Evolutionary conservation across 352 stramenopile species (phyloP).

Genomic region (Phytophthora sansomeana): DNA sequence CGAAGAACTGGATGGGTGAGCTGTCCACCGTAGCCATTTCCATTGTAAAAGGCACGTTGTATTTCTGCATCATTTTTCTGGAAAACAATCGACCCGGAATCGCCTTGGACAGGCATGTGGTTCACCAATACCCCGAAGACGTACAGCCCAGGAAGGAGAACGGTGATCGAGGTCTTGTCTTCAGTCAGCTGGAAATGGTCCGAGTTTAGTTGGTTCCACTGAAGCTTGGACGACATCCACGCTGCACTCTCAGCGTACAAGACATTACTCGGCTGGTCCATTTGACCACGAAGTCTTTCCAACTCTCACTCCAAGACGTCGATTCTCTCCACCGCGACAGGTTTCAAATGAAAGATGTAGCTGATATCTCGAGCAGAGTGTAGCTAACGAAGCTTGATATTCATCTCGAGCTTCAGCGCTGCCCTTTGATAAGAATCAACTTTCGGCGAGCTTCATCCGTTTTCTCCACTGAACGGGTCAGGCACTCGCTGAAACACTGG

Average conservation of each 20-base stretch:
- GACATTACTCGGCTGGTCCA: not conserved
- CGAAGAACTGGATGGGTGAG: not conserved
- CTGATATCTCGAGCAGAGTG: constrained; percentile 14
- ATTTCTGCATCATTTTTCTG: not conserved
- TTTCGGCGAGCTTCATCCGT: no score
- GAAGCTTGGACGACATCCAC: not conserved
- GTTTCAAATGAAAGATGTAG: constrained; percentile 22
- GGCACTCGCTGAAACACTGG: no score
- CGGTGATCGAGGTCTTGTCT: not conserved
- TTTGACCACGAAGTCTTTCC: not conserved
- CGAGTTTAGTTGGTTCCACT: not conserved
- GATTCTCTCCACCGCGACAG: constrained; percentile 24
- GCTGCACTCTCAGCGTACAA: not conserved
- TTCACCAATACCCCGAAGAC: not conserved
- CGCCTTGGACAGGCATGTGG: not conserved
- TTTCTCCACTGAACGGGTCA: no score
- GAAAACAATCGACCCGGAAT: not conserved
- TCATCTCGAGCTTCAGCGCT: constrained; percentile 19
- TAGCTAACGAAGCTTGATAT: constrained; percentile 16
- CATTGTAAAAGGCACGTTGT: no score
- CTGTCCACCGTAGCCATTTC: no score
- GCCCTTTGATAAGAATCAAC: no score
- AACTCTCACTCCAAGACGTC: no score
- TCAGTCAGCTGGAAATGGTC: not conserved
- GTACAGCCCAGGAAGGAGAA: not conserved